Evolutionary conservation across 164 flowering plant species (phyloP), one percentile per base, ranked within the genome.

Genomic region (Aristolochia californica): DNA sequence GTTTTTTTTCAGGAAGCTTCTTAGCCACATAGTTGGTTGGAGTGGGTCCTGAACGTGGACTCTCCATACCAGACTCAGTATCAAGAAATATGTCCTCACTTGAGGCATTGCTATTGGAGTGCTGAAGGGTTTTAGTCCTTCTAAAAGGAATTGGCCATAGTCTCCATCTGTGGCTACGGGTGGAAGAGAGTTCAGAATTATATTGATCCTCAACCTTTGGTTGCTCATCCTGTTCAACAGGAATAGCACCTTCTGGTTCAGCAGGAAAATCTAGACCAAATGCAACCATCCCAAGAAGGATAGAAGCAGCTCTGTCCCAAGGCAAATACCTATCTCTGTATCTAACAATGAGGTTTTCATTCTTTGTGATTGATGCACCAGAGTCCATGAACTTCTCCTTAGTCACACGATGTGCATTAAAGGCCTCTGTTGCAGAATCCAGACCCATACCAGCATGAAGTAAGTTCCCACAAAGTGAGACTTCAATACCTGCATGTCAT

Each of bases 61-160:
- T 77, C 27, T 40, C 62, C 12, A 57, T 58, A 21, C 56, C 75
- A 61, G 86, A 70, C 67, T 84, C 97, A 43, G 90, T 60, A 74
- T 85, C 94, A 69, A 83, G 79, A 75, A 82, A 85, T 20, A 74
- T 66, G 4, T 85, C 97, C 30, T 87, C 95, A 74, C 62, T 83
- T 13, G 93, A 84, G 27, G 75, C 44, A 40, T 60, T 73, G 71
- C 86, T 87, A 53, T 5, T 64, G 30, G 75, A 64, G 45, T 78
- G 94, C 59, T 87, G 81, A 59, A 93, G 71, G 13, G 91, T 79
- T 68, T 80, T 93, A 43, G 74, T 82, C 65, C 90, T 81, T 68
- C 99, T 83, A 70, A 89, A 93, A 22, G 97, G 83, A 53, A 76
- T 85, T 15, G 87, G 83, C 99, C 99, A 93, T 45, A 93, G 90